A percentile compares a stretch with the other conserved stretches of the same genome.
Evolutionary conservation across 2,329 filamentous ascomycete genomes (phyloP).

Genomic region (Parastagonospora avenae): DNA sequence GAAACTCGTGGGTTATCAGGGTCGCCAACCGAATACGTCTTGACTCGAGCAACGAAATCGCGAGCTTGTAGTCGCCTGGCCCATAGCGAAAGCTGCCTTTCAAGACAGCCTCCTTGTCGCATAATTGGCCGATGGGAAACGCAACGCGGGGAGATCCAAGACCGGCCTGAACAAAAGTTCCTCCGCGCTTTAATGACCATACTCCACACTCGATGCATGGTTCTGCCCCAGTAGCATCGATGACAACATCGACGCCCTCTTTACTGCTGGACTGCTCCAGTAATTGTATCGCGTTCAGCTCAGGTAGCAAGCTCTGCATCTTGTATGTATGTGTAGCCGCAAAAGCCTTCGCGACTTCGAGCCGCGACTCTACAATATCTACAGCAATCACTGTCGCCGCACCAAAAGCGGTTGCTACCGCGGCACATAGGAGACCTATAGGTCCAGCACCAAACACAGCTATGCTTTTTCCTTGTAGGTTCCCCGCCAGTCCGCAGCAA

Average conservation of each 20-base stretch:
- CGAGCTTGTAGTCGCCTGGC: conserved; percentile 31
- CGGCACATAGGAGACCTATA: conserved; percentile 81
- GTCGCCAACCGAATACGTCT: conserved; percentile 12
- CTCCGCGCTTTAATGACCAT: conserved; percentile 17
- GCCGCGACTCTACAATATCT: conserved; percentile 75
- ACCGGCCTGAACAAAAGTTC: conserved; percentile 29
- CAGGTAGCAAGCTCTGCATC: conserved; percentile 9
- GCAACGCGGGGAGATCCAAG: conserved; percentile 19
- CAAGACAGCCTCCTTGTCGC: conserved; percentile 30
- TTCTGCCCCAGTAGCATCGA: conserved; percentile 31
- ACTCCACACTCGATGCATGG: conserved; percentile 25
- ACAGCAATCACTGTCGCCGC: conserved; percentile 77
- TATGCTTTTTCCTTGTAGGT: conserved; percentile 33
- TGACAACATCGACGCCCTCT: conserved; percentile 21
- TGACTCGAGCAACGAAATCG: conserved; percentile 17
- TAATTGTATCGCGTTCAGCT: conserved; percentile 9
- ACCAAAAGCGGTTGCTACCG: conserved; percentile 78
- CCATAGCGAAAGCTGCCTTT: conserved; percentile 38
- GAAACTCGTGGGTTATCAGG: conserved; percentile 22
- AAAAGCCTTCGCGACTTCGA: conserved; percentile 75
- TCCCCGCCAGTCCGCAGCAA: conserved; percentile 14
- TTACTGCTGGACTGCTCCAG: background rate
- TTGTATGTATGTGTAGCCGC: conserved; percentile 26
- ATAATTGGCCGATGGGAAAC: conserved; percentile 30
- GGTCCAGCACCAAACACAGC: conserved; percentile 50